Evolutionary conservation across 495 filamentous ascomycete species (phyloP), one percentile per base, ranked within the genome.

Genomic region (Hypomontagnella monticulosa): DNA sequence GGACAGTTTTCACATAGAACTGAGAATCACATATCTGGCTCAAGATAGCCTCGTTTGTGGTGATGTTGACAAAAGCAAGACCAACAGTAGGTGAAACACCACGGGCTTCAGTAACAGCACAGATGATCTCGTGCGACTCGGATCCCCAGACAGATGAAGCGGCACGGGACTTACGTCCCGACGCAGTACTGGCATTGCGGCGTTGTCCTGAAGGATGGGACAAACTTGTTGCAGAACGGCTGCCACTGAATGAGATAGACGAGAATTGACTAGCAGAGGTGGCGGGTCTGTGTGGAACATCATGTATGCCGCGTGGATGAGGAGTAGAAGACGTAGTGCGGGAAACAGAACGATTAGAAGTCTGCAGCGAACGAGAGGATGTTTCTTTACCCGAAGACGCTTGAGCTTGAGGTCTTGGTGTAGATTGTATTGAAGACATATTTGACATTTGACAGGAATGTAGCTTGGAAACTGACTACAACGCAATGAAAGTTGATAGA

Each of bases 21-120:
- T 96, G 93, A 48, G 86, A 92, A 69, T 97, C 92, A 72, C 89
- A 92, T 54, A 97, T 93, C 69, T 97, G 93, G 73, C 91, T 96
- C 10, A 98, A 78, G 36, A 95, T 87, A 11, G 89, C 90, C 74
- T 95, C 91, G 32, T 79, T 89, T 9, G 91, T 93, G 40, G 88
- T 89, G 7, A 96, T 78, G 73, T 98, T 96, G 69, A 99, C 80
- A 62, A 94, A 92, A 12, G 95, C 91, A 48, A 99, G 80, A 6
- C 94, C 96, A 19, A 98, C 89, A n/a, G 87, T 91, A 14, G 91
- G 91, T 47, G 91, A 90, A 27, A 94, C 83, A 10, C 93, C 92
- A 37, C 90, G 89, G 48, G 89, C 92, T 76, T 99, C 95, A 61
- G 89, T 91, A 55, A 97, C 78, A n/a, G 95, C 93, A 71, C 94